Evolutionary conservation across 2,329 filamentous ascomycete species (phyloP).

Genomic region (Clarireedia hainanense): DNA sequence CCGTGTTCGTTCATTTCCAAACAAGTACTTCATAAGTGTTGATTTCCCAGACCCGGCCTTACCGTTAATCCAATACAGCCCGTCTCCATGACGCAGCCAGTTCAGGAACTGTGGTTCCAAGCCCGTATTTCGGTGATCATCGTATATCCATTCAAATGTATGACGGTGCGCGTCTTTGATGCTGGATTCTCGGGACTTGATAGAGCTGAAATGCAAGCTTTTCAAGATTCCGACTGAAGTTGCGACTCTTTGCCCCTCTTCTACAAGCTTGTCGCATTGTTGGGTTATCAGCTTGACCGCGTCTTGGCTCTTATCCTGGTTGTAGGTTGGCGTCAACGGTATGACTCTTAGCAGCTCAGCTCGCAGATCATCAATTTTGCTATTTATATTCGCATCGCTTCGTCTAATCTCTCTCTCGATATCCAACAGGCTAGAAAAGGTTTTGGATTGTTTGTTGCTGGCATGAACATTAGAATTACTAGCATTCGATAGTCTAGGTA

Average conservation of each 20-base stretch:
- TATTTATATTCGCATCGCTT: neutral
- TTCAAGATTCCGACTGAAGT: neutral
- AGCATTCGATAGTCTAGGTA: neutral
- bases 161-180: neutral
- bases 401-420: neutral
- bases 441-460: neutral
- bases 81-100: constrained; percentile 7
- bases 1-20: constrained; percentile 9
- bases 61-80: constrained; percentile 18
- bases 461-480: neutral
- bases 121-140: neutral
- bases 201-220: neutral
- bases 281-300: neutral
- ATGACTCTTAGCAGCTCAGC: neutral
- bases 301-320: neutral
- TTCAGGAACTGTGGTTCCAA: neutral
- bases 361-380: neutral
- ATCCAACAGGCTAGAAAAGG: neutral
- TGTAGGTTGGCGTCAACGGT: neutral
- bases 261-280: neutral
- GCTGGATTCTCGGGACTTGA: neutral
- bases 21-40: constrained; percentile 20
- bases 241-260: neutral
- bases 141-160: neutral
- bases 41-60: constrained; percentile 15